These are phyloP conservation scores for Sporothrix phasma DNA, from an alignment of 2,329 filamentous ascomycete genomes.

Conservation along the genomic window DNA sequence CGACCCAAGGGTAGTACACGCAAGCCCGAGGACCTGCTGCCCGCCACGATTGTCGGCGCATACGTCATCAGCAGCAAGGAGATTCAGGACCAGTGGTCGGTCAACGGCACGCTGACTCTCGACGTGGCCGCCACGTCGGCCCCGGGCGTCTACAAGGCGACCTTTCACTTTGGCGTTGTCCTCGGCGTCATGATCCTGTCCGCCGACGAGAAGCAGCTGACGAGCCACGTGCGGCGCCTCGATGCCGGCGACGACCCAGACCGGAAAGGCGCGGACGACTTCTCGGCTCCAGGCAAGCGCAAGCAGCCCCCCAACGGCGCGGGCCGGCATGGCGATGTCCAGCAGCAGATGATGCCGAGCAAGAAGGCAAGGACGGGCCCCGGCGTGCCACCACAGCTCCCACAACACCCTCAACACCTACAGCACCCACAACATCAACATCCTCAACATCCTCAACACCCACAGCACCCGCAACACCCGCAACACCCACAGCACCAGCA, in stretches of 20 bases:
- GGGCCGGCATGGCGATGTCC: constrained; percentile 7
- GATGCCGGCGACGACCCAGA: constrained; percentile 20
- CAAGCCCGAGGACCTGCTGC: constrained; percentile 16
- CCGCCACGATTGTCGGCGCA: constrained; percentile 20
- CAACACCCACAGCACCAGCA: neutral
- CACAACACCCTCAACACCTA: neutral
- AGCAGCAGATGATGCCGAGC: constrained; percentile 9
- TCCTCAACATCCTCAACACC: neutral
- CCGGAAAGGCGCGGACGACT: constrained; percentile 8
- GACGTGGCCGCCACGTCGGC: constrained; percentile 21
- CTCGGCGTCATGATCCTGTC: constrained; percentile 25
- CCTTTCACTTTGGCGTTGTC: constrained; percentile 26
- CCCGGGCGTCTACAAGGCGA: constrained; percentile 23
- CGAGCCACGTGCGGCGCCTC: constrained; percentile 21
- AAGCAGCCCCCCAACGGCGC: constrained; percentile 18
- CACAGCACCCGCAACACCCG: neutral
- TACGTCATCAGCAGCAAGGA: constrained; percentile 24
- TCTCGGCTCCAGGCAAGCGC: constrained; percentile 19
- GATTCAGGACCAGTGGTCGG: constrained; percentile 22
- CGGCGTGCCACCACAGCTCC: neutral
- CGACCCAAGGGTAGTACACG: constrained; percentile 20
- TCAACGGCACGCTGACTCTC: constrained; percentile 22
- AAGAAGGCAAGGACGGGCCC: constrained; percentile 8
- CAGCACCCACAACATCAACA: neutral
- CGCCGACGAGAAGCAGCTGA: constrained; percentile 20